Conservation (phyloP, 768 basidiomycete species). For the Cystofilobasidium bisporidii region DNA sequence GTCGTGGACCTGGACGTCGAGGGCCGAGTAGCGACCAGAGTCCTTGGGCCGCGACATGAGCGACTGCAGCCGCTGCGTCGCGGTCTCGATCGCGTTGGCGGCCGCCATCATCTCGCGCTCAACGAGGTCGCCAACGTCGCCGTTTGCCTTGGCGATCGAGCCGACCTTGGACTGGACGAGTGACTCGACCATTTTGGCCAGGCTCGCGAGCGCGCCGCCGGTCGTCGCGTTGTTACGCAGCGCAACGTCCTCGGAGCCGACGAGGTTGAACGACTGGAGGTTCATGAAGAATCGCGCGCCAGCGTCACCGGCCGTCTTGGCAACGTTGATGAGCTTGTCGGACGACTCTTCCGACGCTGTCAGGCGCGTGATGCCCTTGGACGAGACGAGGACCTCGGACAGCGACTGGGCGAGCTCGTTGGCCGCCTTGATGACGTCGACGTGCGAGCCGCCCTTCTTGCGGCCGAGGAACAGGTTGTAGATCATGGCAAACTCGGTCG, state of each 20-base stretch:
- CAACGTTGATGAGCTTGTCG: conserved; percentile 76
- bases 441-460: conserved; percentile 83
- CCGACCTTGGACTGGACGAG: conserved; percentile 76
- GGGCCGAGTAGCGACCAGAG: conserved; percentile 70
- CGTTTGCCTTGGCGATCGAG: conserved; percentile 64
- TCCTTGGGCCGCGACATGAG: conserved; percentile 88
- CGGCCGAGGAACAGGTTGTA: conserved; percentile 77
- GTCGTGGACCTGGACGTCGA: conserved; percentile 95
- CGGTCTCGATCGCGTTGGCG: conserved; percentile 83
- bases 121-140: conserved; percentile 90
- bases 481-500: conserved; percentile 88
- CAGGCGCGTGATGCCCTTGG: conserved; percentile 90
- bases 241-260: conserved; percentile 69
- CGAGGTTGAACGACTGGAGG: conserved; percentile 88
- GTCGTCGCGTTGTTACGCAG: conserved; percentile 81
- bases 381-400: conserved; percentile 81
- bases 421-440: conserved; percentile 94
- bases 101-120: conserved; percentile 93
- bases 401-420: conserved; percentile 93
- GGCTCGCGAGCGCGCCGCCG: conserved; percentile 66
- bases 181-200: conserved; percentile 77
- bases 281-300: conserved; percentile 89
- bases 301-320: conserved; percentile 76
- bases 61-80: conserved; percentile 77
- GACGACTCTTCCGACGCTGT: conserved; percentile 82